Conservation (phyloP, 169 alveolate species). For the Eimeria necatrix region DNA sequence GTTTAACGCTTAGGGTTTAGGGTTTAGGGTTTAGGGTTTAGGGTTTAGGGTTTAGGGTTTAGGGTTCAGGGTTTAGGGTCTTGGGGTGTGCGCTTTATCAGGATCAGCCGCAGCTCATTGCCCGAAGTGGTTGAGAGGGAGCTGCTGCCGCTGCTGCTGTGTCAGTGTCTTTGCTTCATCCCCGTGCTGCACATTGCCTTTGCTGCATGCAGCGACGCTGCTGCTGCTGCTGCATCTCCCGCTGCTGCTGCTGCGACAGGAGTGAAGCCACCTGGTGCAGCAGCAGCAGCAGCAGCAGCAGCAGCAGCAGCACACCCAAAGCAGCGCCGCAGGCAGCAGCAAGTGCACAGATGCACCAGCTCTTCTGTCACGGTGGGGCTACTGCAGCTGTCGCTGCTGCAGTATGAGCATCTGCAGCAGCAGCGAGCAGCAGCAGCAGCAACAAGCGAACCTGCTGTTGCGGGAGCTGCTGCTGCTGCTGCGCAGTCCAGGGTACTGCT, state of each 20-base stretch:
- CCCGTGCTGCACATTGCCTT: conserved; percentile 49
- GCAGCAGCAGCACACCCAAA: background rate
- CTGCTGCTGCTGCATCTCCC: conserved; percentile 24
- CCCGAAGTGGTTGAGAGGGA: conserved; percentile 53
- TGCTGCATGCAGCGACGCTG: conserved; percentile 31
- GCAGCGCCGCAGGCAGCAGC: conserved; percentile 43
- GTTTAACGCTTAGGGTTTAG: background rate
- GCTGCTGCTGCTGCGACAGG: conserved; percentile 1
- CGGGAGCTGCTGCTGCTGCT: conserved; percentile 10
- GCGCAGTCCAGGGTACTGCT: background rate
- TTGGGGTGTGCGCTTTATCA: background rate
- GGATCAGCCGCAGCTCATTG: conserved; percentile 38
- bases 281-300: conserved; percentile 6
- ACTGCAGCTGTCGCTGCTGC: conserved; percentile 49
- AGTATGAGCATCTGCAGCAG: conserved; percentile 37
- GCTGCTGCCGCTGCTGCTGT: conserved; percentile 70
- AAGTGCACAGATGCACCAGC: conserved; percentile 17
- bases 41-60: conserved; percentile 62
- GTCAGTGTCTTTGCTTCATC: conserved; percentile 33
- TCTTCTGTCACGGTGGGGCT: background rate
- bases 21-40: conserved; percentile 53
- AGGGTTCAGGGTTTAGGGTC: background rate
- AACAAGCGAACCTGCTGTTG: background rate
- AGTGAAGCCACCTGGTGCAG: background rate
- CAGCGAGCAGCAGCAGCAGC: background rate